Percentiles rank a stretch among this genome's conserved stretches.
These are phyloP conservation scores for Calonectria pteridis DNA, from an alignment of 2,329 filamentous ascomycete genomes.

Conservation along the genomic window DNA sequence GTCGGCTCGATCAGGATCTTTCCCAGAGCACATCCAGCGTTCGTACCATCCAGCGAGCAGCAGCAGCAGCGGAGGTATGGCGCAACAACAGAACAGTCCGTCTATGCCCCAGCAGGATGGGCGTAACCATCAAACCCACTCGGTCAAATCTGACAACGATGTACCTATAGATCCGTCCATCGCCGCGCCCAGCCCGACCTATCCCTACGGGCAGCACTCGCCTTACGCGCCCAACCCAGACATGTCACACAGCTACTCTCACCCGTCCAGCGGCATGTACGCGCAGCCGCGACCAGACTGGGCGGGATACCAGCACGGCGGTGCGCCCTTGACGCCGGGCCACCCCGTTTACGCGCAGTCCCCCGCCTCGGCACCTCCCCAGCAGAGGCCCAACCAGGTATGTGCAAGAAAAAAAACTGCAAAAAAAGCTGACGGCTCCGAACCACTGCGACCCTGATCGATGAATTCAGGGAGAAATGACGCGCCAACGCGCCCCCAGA, in stretches of 20 bases:
- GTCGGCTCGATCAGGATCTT: slow-evolving; percentile 83
- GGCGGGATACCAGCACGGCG: slow-evolving; percentile 72
- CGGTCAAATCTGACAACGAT: slow-evolving; percentile 94
- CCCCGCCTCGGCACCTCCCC: slow-evolving; percentile 66
- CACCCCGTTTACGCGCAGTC: slow-evolving; percentile 69
- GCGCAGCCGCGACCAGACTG: slow-evolving; percentile 80
- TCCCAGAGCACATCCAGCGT: slow-evolving; percentile 89
- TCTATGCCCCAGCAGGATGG: slow-evolving; percentile 89
- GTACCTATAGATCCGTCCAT: slow-evolving; percentile 99
- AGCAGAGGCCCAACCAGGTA: slow-evolving; percentile 72
- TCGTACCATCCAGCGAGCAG: slow-evolving; percentile 84
- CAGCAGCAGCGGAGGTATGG: slow-evolving; percentile 88
- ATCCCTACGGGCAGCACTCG: slow-evolving; percentile 85
- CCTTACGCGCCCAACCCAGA: slow-evolving; percentile 88
- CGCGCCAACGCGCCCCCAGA: background rate
- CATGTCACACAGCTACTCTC: slow-evolving; percentile 83
- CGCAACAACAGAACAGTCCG: slow-evolving; percentile 97
- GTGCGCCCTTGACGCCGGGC: slow-evolving; percentile 62
- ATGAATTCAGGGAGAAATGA: background rate
- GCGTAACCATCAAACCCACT: slow-evolving; percentile 79
- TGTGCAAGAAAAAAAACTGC: slow-evolving; percentile 46
- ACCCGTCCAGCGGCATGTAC: slow-evolving; percentile 73
- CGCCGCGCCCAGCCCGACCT: slow-evolving; percentile 91
- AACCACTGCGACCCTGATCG: background rate
- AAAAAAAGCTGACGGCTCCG: background rate